These are phyloP conservation scores for Boletellus sp. DNA, from an alignment of 768 basidiomycete species.

Conservation along the genomic window DNA sequence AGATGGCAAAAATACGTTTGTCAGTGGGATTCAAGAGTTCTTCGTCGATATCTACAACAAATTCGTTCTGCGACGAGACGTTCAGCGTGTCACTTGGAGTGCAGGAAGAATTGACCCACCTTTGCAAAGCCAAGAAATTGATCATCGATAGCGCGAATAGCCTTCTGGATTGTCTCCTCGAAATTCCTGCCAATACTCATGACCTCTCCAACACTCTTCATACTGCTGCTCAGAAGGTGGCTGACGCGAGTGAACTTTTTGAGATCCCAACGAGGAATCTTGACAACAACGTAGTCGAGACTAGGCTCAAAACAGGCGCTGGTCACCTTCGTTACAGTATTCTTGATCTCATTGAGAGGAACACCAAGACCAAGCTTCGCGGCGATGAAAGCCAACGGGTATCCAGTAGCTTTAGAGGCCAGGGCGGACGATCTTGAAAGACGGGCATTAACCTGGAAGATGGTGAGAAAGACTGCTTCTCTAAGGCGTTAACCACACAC, in stretches of 20 bases:
- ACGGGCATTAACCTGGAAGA: constrained; percentile 80
- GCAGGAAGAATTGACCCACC: constrained; percentile 36
- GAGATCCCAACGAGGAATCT: constrained; percentile 98
- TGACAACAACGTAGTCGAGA: constrained; percentile 95
- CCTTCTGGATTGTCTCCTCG: constrained; percentile 98
- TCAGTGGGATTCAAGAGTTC: constrained; percentile 94
- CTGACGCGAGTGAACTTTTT: constrained; percentile 97
- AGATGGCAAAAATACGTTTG: constrained; percentile 95
- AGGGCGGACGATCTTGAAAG: constrained; percentile 96
- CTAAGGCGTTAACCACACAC: constrained; percentile 34
- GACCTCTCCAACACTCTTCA: constrained; percentile 99
- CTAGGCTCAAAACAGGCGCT: constrained; percentile 98
- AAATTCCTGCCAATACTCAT: constrained; percentile 99
- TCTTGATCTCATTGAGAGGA: constrained; percentile 96
- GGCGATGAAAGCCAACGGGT: constrained; percentile 96
- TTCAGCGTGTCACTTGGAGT: not conserved
- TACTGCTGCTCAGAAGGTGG: constrained; percentile 84
- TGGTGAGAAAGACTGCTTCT: constrained; percentile 3
- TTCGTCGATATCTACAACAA: constrained; percentile 86
- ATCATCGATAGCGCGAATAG: constrained; percentile 94
- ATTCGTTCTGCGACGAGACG: constrained; percentile 60
- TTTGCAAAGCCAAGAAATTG: constrained; percentile 90
- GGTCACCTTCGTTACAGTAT: constrained; percentile 94
- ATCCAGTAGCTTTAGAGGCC: constrained; percentile 97
- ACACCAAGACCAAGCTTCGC: constrained; percentile 97